These are phyloP conservation scores for Suhomyces atakaporum DNA, from an alignment of 1,139 yeast genomes.

Conservation along the genomic window DNA sequence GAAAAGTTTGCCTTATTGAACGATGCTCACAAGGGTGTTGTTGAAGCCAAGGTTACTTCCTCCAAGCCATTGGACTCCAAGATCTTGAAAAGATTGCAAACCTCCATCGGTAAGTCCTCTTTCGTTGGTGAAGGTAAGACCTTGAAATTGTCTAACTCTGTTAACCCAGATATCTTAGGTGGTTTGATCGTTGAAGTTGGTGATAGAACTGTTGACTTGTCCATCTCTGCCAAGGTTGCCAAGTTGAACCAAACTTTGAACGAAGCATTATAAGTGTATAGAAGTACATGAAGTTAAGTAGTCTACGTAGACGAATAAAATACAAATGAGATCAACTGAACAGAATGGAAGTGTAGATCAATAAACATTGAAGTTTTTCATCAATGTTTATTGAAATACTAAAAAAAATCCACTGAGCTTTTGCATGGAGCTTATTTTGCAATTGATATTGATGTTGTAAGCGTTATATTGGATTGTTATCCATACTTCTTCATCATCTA, in stretches of 20 bases:
- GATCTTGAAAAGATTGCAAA: slow-evolving; percentile 75
- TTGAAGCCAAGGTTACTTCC: slow-evolving; percentile 92
- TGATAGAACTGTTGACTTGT: slow-evolving; percentile 94
- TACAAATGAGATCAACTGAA: too few species aligned
- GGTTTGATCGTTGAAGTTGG: slow-evolving; percentile 96
- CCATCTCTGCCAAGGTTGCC: slow-evolving; percentile 80
- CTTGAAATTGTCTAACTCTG: slow-evolving; percentile 77
- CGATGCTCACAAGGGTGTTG: slow-evolving; percentile 88
- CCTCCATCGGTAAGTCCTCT: slow-evolving; percentile 74
- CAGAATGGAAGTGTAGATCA: too few species aligned
- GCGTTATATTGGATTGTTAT: too few species aligned
- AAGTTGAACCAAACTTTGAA: slow-evolving; percentile 86
- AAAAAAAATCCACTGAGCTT: too few species aligned
- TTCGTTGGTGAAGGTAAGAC: slow-evolving; percentile 87
- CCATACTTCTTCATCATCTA: too few species aligned
- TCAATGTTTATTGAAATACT: too few species aligned
- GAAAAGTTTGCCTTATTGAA: slow-evolving; percentile 74
- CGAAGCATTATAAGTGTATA: slow-evolving; percentile 57
- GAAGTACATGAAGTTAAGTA: slow-evolving; percentile 9
- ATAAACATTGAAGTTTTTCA: too few species aligned
- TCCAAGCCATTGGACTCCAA: slow-evolving; percentile 84
- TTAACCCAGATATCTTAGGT: slow-evolving; percentile 90
- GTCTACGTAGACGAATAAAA: background rate
- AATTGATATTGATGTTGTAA: too few species aligned
- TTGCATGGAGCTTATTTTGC: too few species aligned